These are phyloP conservation scores for Fraxinus americana DNA, from an alignment of 257 asterid genomes.

Conservation along the genomic window DNA sequence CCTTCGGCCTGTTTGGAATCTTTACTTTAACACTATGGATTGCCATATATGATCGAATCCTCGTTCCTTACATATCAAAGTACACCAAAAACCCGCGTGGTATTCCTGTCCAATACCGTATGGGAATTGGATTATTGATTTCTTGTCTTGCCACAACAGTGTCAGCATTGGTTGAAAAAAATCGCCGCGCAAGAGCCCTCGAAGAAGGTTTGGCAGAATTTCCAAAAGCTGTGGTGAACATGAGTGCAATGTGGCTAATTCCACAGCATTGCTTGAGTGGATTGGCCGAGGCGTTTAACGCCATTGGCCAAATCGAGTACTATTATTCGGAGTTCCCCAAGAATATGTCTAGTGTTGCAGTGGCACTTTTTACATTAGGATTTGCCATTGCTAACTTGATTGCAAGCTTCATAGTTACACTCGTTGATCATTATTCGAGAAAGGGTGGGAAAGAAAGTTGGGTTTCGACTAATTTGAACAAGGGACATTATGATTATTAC, in stretches of 20 bases:
- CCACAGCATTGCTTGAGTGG: constrained; percentile 60
- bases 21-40: constrained; percentile 58
- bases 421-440: constrained; percentile 34
- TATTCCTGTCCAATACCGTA: constrained; percentile 48
- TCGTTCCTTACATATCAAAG: constrained; percentile 52
- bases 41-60: constrained; percentile 49
- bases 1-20: constrained; percentile 45
- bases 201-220: constrained; percentile 41
- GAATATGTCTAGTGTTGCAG: constrained; percentile 67
- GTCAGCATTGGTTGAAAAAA: constrained; percentile 60
- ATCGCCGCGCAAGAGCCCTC: constrained; percentile 47
- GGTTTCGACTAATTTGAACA: constrained; percentile 57
- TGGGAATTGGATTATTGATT: constrained; percentile 57
- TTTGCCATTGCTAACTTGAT: constrained; percentile 53
- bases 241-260: constrained; percentile 71
- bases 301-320: constrained; percentile 63
- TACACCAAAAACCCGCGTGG: constrained; percentile 52
- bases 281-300: constrained; percentile 67
- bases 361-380: constrained; percentile 53
- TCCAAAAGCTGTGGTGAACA: constrained; percentile 44
- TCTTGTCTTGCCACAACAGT: constrained; percentile 50
- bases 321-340: constrained; percentile 63
- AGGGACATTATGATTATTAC: constrained; percentile 74
- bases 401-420: constrained; percentile 47
- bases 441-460: constrained; percentile 53